Percentiles rank a stretch among this genome's conserved stretches.
These are phyloP conservation scores for Pulicaria dysenterica DNA, from an alignment of 129 eudicot genomes.

Conservation along the genomic window DNA sequence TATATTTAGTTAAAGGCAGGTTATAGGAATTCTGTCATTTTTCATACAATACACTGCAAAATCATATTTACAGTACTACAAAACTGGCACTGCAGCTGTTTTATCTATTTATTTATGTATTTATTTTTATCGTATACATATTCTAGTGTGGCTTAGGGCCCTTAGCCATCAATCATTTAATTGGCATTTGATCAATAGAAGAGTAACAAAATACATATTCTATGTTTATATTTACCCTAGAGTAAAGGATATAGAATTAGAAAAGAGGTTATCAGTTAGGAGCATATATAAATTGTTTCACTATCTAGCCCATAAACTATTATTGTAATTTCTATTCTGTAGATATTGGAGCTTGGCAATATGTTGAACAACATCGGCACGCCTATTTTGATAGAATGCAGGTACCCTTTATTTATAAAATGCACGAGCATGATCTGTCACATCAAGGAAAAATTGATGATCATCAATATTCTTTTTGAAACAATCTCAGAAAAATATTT, in stretches of 20 bases:
- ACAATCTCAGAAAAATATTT: not conserved
- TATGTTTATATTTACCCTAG: not conserved
- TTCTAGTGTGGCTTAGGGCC: not conserved
- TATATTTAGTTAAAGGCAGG: no score
- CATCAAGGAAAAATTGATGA: not conserved
- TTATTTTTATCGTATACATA: not conserved
- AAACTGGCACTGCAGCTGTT: not conserved
- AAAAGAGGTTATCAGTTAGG: no score
- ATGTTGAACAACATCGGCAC: conserved; percentile 90
- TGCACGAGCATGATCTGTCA: conserved; percentile 1
- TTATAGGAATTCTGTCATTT: not conserved
- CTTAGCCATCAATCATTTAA: not conserved
- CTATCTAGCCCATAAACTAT: conserved; percentile 19
- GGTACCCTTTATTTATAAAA: conserved; percentile 42
- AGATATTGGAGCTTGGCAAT: conserved; percentile 95
- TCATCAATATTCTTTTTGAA: no score
- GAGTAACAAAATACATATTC: conserved; percentile 3
- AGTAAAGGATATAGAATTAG: not conserved
- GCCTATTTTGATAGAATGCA: conserved; percentile 96
- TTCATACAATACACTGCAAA: not conserved
- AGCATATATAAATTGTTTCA: conserved; percentile 1
- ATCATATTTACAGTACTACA: not conserved
- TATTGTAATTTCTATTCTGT: conserved; percentile 21
- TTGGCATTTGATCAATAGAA: not conserved
- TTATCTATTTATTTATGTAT: not conserved